phyloP scores from a whole-genome alignment of 1,284 basidiomycete species.

The Ceratorhiza oryzae-sativae region DNA sequence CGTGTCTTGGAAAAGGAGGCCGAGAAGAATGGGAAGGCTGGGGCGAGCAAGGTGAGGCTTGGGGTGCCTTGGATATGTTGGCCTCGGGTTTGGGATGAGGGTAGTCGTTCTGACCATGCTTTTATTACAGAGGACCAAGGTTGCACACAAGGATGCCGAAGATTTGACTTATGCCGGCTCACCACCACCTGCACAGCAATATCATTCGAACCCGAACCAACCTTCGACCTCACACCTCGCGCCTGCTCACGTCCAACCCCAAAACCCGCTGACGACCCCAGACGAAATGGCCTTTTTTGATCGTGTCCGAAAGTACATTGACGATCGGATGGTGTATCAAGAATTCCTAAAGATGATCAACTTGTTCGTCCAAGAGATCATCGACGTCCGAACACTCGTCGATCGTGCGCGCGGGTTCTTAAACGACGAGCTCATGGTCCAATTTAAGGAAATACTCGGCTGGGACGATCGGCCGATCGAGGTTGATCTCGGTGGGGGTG shows the following conservation, averaged over 20 bases:
- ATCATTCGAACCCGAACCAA: constrained; percentile 41
- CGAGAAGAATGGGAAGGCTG: constrained; percentile 50
- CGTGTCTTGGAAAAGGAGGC: constrained; percentile 43
- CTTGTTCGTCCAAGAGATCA: constrained; percentile 89
- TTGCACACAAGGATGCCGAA: constrained; percentile 38
- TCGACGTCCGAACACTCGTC: constrained; percentile 84
- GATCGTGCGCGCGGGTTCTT: constrained; percentile 83
- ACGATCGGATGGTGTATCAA: constrained; percentile 89
- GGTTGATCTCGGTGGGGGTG: constrained; percentile 59
- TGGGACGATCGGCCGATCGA: constrained; percentile 63
- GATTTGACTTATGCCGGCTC: constrained; percentile 35
- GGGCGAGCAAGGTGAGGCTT: constrained; percentile 46
- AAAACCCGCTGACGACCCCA: constrained; percentile 61
- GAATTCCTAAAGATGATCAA: constrained; percentile 97
- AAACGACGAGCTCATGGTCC: constrained; percentile 75
- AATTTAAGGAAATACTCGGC: constrained; percentile 89
- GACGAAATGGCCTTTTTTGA: constrained; percentile 96
- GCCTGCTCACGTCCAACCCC: constrained; percentile 42
- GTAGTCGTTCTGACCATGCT: constrained; percentile 8
- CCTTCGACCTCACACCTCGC: constrained; percentile 48
- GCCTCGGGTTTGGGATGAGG: background rate
- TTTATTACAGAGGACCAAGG: constrained; percentile 20
- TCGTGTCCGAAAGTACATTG: constrained; percentile 74
- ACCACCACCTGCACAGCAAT: constrained; percentile 38
- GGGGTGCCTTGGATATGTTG: constrained; percentile 27